phyloP scores from a whole-genome alignment of 2,329 filamentous ascomycete genomes.

The Colletotrichum spinosum region DNA sequence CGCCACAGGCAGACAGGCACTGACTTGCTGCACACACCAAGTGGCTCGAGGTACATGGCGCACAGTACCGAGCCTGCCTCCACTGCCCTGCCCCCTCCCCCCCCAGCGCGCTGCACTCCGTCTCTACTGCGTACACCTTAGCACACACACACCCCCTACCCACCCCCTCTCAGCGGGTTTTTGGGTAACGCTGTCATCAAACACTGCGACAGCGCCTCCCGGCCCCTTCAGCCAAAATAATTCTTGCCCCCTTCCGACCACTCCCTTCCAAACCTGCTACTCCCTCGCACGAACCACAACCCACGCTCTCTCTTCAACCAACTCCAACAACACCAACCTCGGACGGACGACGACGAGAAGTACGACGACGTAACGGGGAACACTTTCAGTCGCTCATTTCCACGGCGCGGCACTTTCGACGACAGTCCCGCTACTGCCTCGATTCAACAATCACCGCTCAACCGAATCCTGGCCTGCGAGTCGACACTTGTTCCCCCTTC shows the following conservation, averaged over 20 bases:
- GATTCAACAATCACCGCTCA: conserved; percentile 4
- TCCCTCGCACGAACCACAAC: conserved; percentile 37
- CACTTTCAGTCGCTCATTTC: conserved; percentile 34
- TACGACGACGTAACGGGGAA: conserved; percentile 33
- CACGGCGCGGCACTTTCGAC: conserved; percentile 10
- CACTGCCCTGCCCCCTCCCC: background rate
- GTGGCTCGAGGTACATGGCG: conserved; percentile 19
- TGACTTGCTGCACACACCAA: background rate
- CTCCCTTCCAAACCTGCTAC: conserved; percentile 35
- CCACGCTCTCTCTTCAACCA: conserved; percentile 14
- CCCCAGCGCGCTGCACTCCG: conserved; percentile 7
- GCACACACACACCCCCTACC: background rate
- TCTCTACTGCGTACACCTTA: background rate
- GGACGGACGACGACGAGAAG: conserved; percentile 22
- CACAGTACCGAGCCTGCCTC: too few relatives aligned
- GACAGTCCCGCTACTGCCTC: conserved; percentile 3
- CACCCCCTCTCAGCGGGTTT: conserved; percentile 33
- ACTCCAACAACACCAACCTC: conserved; percentile 33
- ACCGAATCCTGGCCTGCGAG: conserved; percentile 20
- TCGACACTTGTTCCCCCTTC: conserved; percentile 12
- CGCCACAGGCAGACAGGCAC: background rate
- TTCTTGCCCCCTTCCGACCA: conserved; percentile 38
- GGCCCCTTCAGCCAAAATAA: conserved; percentile 38
- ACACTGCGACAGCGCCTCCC: conserved; percentile 37
- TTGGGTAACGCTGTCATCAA: conserved; percentile 38